phyloP scores from a whole-genome alignment of 441 rosid genomes.

The Populus hybrid region DNA sequence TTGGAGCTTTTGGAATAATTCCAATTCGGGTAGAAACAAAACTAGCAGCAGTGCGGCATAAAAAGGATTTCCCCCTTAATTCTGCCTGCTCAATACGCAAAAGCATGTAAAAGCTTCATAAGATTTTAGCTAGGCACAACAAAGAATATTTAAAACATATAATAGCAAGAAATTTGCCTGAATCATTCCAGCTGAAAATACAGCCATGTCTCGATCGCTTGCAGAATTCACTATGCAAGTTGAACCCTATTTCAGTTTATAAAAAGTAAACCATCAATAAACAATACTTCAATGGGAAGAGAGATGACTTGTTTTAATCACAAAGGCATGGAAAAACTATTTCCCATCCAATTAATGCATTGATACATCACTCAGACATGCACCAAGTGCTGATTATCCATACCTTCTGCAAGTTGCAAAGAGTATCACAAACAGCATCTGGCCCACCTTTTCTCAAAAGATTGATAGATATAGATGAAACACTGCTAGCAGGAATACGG shows the following conservation, averaged over 20 bases:
- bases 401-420: conserved; percentile 85
- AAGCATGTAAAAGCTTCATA: conserved; percentile 13
- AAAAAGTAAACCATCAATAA: conserved; percentile 22
- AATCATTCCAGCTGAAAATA: conserved; percentile 91
- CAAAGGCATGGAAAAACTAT: not conserved
- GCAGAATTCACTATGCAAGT: conserved; percentile 93
- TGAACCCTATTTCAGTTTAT: conserved; percentile 59
- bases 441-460: conserved; percentile 91
- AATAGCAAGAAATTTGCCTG: conserved; percentile 48
- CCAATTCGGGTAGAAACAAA: conserved; percentile 91
- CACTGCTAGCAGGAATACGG: conserved; percentile 56
- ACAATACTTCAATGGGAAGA: not conserved
- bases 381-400: not conserved
- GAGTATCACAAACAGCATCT: conserved; percentile 76
- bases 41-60: conserved; percentile 97
- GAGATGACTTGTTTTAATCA: not conserved
- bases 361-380: not conserved
- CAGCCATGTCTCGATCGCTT: conserved; percentile 95
- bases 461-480: conserved; percentile 74
- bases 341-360: not conserved
- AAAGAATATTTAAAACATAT: conserved; percentile 12
- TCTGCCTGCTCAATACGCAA: conserved; percentile 70
- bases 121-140: conserved; percentile 11
- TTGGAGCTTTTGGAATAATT: conserved; percentile 72
- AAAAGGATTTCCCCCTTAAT: conserved; percentile 73